Evolutionary conservation across 805 yeast species (phyloP), one percentile per base, ranked within the genome.

Genomic region (Ogataea ganodermae): DNA sequence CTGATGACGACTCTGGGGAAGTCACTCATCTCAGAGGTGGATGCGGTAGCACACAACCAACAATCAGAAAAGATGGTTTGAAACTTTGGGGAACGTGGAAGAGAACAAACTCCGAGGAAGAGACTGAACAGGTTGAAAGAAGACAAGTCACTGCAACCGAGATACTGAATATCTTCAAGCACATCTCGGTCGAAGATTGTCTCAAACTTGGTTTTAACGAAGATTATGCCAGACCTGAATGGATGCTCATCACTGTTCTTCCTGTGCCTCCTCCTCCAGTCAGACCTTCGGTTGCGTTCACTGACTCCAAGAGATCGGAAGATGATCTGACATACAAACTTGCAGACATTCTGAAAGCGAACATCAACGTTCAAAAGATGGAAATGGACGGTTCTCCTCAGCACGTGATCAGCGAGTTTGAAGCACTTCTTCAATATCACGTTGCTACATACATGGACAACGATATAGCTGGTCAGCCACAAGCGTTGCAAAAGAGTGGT

Each of bases 191-290:
- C 14, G 86, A 86, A 61, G 99, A 94, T 65, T 83, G 96, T 52
- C 74, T 68, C 38, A 82, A 80, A 57, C 67, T 94, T 51, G 99
- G 99, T 4, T 85, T 94, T 70, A 89, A 87, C 63, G 95, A 90
- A 65, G 97, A 94, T 65, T 94, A 89, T 62, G 94, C 99, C 1
- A 84, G 99, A 60, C 99, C 99, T 2, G 99, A 94, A 71, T 94
- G 99, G 99, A 81, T 94, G 83, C 78, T 94, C 51, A 80, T 94
- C 57, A 90, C 98, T 1, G 98, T 94, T n/a, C 75, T 94, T 61
- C 99, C 99, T 1, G 99, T 94, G 16, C 99, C 99, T 36, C 99
- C 99, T 43, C 99, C 99, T 52, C 98, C 97, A 28, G 99, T 94
- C 27, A 85, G 99, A 69, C 99, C 99, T 9, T 88, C 96, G 20